Base-by-base conservation (phyloP, 106 monocot species). In the Phalaenopsis aphrodite region DNA sequence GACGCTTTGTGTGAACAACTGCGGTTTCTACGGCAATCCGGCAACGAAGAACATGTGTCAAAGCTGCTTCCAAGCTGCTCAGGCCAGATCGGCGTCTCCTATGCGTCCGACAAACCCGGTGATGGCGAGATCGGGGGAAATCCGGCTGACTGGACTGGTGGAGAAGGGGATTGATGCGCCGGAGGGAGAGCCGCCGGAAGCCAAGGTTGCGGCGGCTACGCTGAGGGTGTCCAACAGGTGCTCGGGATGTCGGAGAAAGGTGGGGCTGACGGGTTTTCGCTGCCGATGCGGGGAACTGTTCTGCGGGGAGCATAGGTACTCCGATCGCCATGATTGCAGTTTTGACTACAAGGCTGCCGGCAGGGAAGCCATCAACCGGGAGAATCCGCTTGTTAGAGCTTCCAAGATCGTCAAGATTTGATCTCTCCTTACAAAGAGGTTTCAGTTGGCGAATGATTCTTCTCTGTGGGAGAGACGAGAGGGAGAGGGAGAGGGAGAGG, bases 201-300 rank as follows among this genome's bases (percentile, higher is more conserved):
- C 73, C 30, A 65, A 43, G 64, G 9, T 36, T 19, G 56, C 21
- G 19, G 24, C 36, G 56, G 58, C 14, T 8, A 16, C 72, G 68
- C 21, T 75, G 14, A 72, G 71, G 79, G 79, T 48, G 75, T 83
- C 85, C 57, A 92, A 82, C 71, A 76, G 96, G 84, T 96, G 96
- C 85, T 64, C 67, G 43, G 83, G 86, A 17, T 96, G 96, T 86
- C 74, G 88, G 82, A 81, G 81, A 80, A 88, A 87, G 84, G 93
- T 96, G 39, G 93, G 96, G 14, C 79, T 96, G 82, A 88, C 89
- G 65, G 96, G 93, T 45, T 90, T 94, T 84, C 83, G 93, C 58
- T 96, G 96, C 87, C 91, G 96, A 42, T 96, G 96, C 90, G 96
- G 93, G 4, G 92, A 88, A 12, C 83, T 93, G 71, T 93, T 88